Conservation (phyloP, 1,284 basidiomycete species). For the Anthracocystis setariae region DNA sequence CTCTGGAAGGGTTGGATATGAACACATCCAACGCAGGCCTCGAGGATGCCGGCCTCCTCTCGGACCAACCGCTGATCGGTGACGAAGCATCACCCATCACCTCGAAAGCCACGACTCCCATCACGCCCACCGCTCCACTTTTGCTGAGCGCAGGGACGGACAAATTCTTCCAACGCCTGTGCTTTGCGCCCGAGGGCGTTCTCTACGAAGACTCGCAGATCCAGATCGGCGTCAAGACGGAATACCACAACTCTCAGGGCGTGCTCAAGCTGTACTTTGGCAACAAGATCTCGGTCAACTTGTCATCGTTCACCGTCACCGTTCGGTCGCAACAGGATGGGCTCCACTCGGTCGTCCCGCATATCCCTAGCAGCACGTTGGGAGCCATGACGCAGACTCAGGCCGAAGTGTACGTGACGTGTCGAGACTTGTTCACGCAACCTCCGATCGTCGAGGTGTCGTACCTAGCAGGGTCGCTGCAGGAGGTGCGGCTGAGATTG, state of each 20-base stretch:
- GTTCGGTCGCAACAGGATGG: slow-evolving; percentile 70
- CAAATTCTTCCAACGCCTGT: slow-evolving; percentile 85
- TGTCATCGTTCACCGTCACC: slow-evolving; percentile 87
- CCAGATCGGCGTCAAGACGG: slow-evolving; percentile 94
- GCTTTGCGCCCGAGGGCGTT: slow-evolving; percentile 83
- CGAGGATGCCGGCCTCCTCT: slow-evolving; percentile 29
- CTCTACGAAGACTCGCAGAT: slow-evolving; percentile 95
- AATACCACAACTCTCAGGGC: slow-evolving; percentile 90
- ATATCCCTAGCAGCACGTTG: slow-evolving; percentile 83
- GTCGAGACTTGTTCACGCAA: slow-evolving; percentile 83
- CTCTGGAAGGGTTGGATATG: slow-evolving; percentile 84
- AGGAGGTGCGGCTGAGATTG: slow-evolving; percentile 83
- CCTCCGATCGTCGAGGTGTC: slow-evolving; percentile 87
- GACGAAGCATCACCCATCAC: slow-evolving; percentile 20
- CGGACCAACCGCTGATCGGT: slow-evolving; percentile 32
- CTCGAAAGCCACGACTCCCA: slow-evolving; percentile 30
- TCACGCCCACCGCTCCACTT: slow-evolving; percentile 19
- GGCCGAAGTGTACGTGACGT: slow-evolving; percentile 91
- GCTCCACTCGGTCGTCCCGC: slow-evolving; percentile 63
- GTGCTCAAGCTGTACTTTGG: slow-evolving; percentile 93
- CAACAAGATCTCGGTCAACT: slow-evolving; percentile 87
- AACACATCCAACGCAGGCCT: slow-evolving; percentile 68
- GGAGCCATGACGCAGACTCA: slow-evolving; percentile 87
- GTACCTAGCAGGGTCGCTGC: slow-evolving; percentile 90
- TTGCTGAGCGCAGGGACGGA: slow-evolving; percentile 68